phyloP scores from a whole-genome alignment of 1,284 basidiomycete species.

The Rhizoctonia solani region DNA sequence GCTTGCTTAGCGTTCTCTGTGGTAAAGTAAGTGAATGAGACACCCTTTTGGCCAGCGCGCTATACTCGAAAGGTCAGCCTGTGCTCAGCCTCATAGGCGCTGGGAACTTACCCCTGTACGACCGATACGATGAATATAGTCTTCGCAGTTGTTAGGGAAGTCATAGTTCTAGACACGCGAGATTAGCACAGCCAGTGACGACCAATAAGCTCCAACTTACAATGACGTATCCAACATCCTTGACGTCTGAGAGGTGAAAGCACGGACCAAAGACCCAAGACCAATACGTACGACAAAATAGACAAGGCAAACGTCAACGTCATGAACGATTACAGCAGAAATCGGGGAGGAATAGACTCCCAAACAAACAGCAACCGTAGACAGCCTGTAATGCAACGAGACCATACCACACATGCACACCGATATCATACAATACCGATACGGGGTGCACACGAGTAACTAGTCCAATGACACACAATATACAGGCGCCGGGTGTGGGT shows the following conservation, averaged over 20 bases:
- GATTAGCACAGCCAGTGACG: constrained; percentile 41
- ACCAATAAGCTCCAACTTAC: constrained; percentile 56
- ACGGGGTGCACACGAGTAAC: neutral
- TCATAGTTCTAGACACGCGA: constrained; percentile 76
- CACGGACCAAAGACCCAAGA: constrained; percentile 49
- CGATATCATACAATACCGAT: neutral
- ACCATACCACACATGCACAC: constrained; percentile 1
- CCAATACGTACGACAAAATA: constrained; percentile 36
- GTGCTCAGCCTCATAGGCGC: neutral
- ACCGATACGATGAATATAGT: constrained; percentile 92
- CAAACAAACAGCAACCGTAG: neutral
- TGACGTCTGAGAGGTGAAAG: constrained; percentile 71
- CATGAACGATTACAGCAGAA: constrained; percentile 21
- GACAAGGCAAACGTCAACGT: constrained; percentile 27
- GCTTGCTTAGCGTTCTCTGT: constrained; percentile 94
- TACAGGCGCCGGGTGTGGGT: constrained; percentile 2
- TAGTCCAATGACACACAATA: neutral
- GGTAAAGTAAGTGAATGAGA: constrained; percentile 95
- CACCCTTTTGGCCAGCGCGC: constrained; percentile 89
- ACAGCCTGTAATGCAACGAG: neutral
- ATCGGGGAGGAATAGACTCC: neutral
- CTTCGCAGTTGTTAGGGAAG: constrained; percentile 96
- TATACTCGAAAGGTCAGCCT: constrained; percentile 44
- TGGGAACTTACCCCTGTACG: constrained; percentile 71
- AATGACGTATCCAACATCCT: constrained; percentile 92